Percentiles rank a stretch among this genome's conserved stretches.
Conservation (phyloP, 2,329 filamentous ascomycete genomes). For the Cytospora paraplurivora region DNA sequence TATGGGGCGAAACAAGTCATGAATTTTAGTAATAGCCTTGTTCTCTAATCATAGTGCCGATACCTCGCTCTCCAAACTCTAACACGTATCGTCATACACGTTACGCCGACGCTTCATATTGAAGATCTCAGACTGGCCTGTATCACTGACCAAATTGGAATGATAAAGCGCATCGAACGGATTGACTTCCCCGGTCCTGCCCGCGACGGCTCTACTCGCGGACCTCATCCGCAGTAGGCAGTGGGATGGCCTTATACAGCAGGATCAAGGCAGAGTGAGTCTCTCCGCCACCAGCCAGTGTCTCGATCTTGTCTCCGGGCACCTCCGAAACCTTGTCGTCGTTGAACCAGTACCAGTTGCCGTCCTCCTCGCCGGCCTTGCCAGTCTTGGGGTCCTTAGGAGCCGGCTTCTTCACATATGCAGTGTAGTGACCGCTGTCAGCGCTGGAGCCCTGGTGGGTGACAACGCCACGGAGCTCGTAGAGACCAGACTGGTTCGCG, state of each 20-base stretch:
- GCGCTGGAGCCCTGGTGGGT: slow-evolving; percentile 96
- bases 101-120: background rate
- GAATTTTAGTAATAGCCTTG: background rate
- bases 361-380: slow-evolving; percentile 78
- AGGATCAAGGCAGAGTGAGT: slow-evolving; percentile 81
- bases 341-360: slow-evolving; percentile 99
- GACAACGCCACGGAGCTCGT: slow-evolving; percentile 90
- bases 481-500: slow-evolving; percentile 90
- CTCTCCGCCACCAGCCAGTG: slow-evolving; percentile 85
- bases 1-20: background rate
- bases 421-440: slow-evolving; percentile 97
- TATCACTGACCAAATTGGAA: background rate
- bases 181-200: background rate
- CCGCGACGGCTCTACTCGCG: slow-evolving; percentile 34
- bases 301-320: slow-evolving; percentile 85
- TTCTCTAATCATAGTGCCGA: background rate
- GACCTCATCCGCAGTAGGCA: slow-evolving; percentile 59
- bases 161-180: background rate
- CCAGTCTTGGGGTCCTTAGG: slow-evolving; percentile 73
- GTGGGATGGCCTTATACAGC: slow-evolving; percentile 73
- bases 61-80: slow-evolving; percentile 6
- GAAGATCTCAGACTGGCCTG: background rate
- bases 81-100: background rate
- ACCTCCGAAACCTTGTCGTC: slow-evolving; percentile 97
- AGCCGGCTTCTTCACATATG: slow-evolving; percentile 91